Conservation (phyloP, 228 moss, liverwort and hornwort genomes). For the Sphagnum magellanicum region DNA sequence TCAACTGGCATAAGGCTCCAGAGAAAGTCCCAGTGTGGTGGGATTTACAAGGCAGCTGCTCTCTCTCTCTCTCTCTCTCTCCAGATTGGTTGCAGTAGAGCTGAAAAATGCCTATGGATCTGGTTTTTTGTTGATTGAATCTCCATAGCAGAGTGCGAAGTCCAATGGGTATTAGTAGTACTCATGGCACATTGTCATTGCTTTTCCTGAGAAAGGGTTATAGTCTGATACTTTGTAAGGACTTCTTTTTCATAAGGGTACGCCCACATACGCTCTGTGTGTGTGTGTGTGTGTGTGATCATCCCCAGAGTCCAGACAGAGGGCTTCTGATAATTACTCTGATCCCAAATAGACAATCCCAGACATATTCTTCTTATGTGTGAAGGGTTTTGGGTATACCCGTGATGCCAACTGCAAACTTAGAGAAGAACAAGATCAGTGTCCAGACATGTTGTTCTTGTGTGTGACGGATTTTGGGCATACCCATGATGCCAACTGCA, state of each 20-base stretch:
- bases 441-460: too few species aligned
- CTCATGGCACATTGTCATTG: background rate
- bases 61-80: constrained; percentile 8
- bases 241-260: too few species aligned
- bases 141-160: background rate
- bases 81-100: background rate
- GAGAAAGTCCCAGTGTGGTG: constrained; percentile 44
- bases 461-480: background rate
- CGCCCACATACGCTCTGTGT: too few species aligned
- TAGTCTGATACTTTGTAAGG: too few species aligned
- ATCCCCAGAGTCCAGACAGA: too few species aligned
- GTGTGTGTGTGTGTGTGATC: too few species aligned
- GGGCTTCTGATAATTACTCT: too few species aligned
- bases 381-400: background rate
- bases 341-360: too few species aligned
- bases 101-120: background rate
- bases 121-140: too few species aligned
- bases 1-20: constrained; percentile 20
- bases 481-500: background rate
- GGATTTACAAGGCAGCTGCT: constrained; percentile 23
- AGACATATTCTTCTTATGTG: too few species aligned
- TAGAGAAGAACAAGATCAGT: too few species aligned
- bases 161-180: background rate
- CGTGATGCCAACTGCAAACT: background rate
- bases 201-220: background rate